These are phyloP conservation scores for Geum urbanum DNA, from an alignment of 306 rosid genomes.

Conservation along the genomic window DNA sequence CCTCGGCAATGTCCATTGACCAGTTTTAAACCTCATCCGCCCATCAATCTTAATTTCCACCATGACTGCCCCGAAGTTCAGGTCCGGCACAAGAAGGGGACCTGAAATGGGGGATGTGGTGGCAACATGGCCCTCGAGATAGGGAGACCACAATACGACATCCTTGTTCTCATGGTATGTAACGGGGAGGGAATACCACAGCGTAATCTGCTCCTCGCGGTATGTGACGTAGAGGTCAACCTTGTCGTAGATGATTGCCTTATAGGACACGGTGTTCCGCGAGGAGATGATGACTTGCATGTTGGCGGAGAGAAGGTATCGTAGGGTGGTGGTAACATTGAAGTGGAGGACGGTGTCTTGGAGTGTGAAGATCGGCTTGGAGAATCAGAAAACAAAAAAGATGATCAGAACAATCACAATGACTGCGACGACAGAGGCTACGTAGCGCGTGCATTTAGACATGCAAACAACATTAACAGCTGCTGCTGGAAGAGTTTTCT, in stretches of 20 bases:
- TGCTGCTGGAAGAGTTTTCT: not conserved
- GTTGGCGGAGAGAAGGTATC: not conserved
- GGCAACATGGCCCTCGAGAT: not conserved
- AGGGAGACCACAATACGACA: not conserved
- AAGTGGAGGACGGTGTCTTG: not conserved
- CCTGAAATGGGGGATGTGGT: not conserved
- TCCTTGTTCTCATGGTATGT: not conserved
- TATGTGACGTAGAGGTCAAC: not conserved
- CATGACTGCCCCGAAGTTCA: not conserved
- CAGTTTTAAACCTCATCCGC: not conserved
- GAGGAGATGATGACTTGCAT: constrained; percentile 2
- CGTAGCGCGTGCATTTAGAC: not conserved
- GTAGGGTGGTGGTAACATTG: not conserved
- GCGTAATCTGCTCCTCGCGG: not conserved
- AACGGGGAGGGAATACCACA: not conserved
- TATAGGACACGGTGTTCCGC: not conserved
- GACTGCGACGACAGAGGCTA: not conserved
- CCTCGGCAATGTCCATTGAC: not conserved
- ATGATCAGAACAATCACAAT: not conserved
- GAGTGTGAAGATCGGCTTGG: not conserved
- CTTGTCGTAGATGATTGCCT: not conserved
- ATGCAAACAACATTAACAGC: not conserved
- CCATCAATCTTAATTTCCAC: not conserved
- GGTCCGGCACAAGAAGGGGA: not conserved
- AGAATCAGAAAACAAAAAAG: not conserved